Conservation (phyloP, 176 grass and related monocot genomes). For the Poa pratensis region DNA sequence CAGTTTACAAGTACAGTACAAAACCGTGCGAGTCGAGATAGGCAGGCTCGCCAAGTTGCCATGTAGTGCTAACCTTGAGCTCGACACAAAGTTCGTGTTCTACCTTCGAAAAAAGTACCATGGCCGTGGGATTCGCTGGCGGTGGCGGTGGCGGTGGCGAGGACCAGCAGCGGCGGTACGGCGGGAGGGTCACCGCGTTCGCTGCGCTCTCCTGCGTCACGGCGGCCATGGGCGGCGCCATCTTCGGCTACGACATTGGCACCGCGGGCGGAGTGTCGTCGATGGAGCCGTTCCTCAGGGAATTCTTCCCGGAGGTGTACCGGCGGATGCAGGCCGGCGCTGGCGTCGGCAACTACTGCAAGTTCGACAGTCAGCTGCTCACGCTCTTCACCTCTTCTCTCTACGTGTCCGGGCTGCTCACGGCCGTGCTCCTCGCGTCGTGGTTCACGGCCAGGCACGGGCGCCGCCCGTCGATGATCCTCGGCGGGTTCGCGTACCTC, state of each 20-base stretch:
- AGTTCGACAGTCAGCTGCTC: constrained; percentile 75
- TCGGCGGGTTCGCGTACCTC: constrained; percentile 54
- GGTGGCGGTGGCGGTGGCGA: background rate
- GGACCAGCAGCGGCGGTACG: constrained; percentile 12
- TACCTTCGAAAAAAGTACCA: background rate
- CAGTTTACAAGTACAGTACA: background rate
- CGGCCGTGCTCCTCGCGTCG: constrained; percentile 49
- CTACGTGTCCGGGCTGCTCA: constrained; percentile 58
- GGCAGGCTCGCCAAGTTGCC: too few species aligned
- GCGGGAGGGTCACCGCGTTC: constrained; percentile 56
- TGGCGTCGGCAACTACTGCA: constrained; percentile 73
- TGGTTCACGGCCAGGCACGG: constrained; percentile 48
- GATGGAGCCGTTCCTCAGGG: constrained; percentile 62
- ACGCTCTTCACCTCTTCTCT: constrained; percentile 76
- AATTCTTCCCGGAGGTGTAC: constrained; percentile 64
- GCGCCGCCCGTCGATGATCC: constrained; percentile 60
- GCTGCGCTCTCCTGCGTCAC: constrained; percentile 58
- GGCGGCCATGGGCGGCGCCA: constrained; percentile 63
- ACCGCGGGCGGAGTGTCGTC: constrained; percentile 61
- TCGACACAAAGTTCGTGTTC: background rate
- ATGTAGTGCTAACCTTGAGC: background rate
- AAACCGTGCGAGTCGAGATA: background rate
- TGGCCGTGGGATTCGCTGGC: background rate
- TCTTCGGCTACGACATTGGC: constrained; percentile 72
- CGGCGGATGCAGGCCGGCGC: background rate